A percentile compares a stretch with the other conserved stretches of the same genome.
phyloP scores from a whole-genome alignment of 306 rosid genomes.

The Ochetophila trinervis region DNA sequence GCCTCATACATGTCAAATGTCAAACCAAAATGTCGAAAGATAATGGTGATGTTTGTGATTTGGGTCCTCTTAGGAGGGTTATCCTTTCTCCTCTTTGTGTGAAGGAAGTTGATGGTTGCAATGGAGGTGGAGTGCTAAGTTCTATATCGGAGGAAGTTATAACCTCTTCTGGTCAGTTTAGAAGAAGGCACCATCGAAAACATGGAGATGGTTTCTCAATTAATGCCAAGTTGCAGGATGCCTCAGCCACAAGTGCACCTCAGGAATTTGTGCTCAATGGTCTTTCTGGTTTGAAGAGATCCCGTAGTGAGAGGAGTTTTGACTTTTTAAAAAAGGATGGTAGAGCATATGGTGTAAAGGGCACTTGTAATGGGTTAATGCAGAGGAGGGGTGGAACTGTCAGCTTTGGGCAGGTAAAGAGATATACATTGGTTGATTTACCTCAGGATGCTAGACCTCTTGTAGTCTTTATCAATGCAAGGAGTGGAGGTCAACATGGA shows the following conservation, averaged over 20 bases:
- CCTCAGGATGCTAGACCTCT: constrained; percentile 68
- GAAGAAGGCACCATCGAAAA: constrained; percentile 52
- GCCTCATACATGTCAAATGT: constrained; percentile 77
- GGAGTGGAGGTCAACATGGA: constrained; percentile 75
- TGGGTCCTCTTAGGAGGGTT: constrained; percentile 54
- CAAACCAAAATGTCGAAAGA: constrained; percentile 57
- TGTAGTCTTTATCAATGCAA: constrained; percentile 67
- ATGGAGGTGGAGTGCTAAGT: constrained; percentile 32
- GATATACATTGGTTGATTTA: constrained; percentile 50
- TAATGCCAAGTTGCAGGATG: constrained; percentile 33
- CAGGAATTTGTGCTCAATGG: constrained; percentile 48
- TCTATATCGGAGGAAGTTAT: constrained; percentile 35
- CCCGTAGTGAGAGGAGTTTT: constrained; percentile 34
- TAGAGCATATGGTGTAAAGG: constrained; percentile 16
- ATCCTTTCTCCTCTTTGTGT: constrained; percentile 62
- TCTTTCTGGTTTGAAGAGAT: constrained; percentile 37
- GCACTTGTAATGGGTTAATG: constrained; percentile 23
- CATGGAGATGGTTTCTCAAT: constrained; percentile 30
- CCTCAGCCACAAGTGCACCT: constrained; percentile 38
- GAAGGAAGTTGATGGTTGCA: constrained; percentile 52
- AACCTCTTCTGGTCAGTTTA: constrained; percentile 49
- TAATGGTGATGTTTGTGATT: constrained; percentile 64
- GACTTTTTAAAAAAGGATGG: constrained; percentile 29
- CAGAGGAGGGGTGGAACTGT: constrained; percentile 29
- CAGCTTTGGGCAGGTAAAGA: constrained; percentile 36